phyloP scores from a whole-genome alignment of 495 filamentous ascomycete species.

The Bombardia bombarda region DNA sequence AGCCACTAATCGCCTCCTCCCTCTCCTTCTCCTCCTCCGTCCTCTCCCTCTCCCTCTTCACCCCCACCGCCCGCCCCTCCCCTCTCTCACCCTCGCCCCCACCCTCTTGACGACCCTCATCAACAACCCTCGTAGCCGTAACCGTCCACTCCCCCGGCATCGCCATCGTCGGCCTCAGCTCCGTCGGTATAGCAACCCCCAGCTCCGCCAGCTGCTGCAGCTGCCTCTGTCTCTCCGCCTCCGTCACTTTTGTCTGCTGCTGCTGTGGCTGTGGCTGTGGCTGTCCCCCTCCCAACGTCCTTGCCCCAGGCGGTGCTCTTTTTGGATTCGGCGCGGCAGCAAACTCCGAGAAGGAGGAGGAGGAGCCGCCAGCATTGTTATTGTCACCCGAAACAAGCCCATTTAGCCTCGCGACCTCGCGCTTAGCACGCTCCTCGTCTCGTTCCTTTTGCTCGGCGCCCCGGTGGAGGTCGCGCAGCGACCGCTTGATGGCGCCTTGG shows the following conservation, averaged over 20 bases:
- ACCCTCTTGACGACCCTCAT: slow-evolving; percentile 15
- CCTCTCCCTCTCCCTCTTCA: slow-evolving; percentile 60
- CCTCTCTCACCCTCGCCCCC: slow-evolving; percentile 24
- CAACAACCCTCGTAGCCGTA: slow-evolving; percentile 45
- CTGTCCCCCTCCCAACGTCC: no score
- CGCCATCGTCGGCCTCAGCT: slow-evolving; percentile 70
- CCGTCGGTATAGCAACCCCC: slow-evolving; percentile 78
- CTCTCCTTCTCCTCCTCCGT: slow-evolving; percentile 57
- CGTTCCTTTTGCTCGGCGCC: slow-evolving; percentile 67
- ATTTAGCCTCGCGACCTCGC: slow-evolving; percentile 81
- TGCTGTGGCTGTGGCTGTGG: neutral
- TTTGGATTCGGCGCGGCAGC: neutral
- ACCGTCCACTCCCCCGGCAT: slow-evolving; percentile 88
- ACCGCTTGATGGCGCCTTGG: slow-evolving; percentile 82
- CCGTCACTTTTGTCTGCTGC: slow-evolving; percentile 26
- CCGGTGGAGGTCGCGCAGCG: slow-evolving; percentile 78
- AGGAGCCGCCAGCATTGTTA: neutral
- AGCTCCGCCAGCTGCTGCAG: slow-evolving; percentile 79
- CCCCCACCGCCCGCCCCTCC: slow-evolving; percentile 47
- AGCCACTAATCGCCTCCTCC: slow-evolving; percentile 48
- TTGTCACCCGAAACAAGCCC: slow-evolving; percentile 51
- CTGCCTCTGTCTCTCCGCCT: slow-evolving; percentile 72
- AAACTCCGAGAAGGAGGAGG: slow-evolving; percentile 6
- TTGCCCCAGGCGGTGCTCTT: slow-evolving; percentile 4
- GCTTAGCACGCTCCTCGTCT: slow-evolving; percentile 72